Evolutionary conservation across 441 rosid species (phyloP).

Genomic region (Populus tomentosa): DNA sequence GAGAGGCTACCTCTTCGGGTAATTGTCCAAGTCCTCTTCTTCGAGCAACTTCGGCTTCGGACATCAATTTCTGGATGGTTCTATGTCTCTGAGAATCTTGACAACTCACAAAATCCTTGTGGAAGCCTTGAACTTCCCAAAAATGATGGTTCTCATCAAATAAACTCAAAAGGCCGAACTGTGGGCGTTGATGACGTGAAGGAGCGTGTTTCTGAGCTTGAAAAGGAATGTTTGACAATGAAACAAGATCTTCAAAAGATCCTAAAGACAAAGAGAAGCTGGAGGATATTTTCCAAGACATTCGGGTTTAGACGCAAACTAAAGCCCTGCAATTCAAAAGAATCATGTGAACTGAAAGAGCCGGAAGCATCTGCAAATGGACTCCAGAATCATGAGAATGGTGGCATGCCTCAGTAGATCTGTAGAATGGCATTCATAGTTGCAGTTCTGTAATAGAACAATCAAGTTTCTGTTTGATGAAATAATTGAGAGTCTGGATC

Average conservation of each 20-base stretch:
- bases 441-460: neutral
- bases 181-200: constrained; percentile 44
- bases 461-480: neutral
- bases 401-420: constrained; percentile 17
- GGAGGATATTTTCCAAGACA: constrained; percentile 54
- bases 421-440: neutral
- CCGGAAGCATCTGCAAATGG: constrained; percentile 11
- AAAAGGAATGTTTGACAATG: constrained; percentile 31
- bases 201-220: constrained; percentile 52
- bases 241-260: constrained; percentile 76
- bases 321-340: constrained; percentile 46
- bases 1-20: constrained; percentile 89
- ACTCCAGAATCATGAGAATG: constrained; percentile 20
- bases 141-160: constrained; percentile 21
- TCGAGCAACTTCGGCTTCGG: constrained; percentile 86
- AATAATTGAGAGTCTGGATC: neutral
- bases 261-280: constrained; percentile 56
- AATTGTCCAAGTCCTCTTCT: constrained; percentile 86
- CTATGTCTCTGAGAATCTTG: constrained; percentile 58
- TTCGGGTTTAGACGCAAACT: constrained; percentile 55
- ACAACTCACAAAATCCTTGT: constrained; percentile 30
- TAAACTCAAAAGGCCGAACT: constrained; percentile 14
- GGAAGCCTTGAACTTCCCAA: constrained; percentile 37
- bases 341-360: constrained; percentile 22
- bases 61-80: constrained; percentile 75